phyloP scores from a whole-genome alignment of 768 basidiomycete genomes.

The Leccinum subgranulosum region DNA sequence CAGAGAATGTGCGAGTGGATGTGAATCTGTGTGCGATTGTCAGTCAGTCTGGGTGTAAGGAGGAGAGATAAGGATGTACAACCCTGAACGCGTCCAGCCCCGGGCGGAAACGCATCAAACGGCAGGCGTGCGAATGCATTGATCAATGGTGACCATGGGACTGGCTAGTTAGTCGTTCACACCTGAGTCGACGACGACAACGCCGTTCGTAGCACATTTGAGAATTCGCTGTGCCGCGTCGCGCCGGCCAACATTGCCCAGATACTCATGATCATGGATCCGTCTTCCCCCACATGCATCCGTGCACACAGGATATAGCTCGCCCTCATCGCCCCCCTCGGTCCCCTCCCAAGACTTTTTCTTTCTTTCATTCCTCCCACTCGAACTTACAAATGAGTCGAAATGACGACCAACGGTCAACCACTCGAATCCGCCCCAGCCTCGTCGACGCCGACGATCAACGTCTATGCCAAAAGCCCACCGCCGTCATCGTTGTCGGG shows the following conservation, averaged over 20 bases:
- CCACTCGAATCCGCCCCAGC: no score
- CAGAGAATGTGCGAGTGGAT: no score
- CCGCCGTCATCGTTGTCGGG: no score
- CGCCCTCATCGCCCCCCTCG: no score
- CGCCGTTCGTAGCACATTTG: background rate
- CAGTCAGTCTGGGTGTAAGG: background rate
- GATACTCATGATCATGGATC: constrained; percentile 2
- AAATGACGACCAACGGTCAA: no score
- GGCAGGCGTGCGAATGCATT: background rate
- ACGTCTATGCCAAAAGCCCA: no score
- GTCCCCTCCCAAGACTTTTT: no score
- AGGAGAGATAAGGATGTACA: background rate
- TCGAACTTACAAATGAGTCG: no score
- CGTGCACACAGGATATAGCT: background rate
- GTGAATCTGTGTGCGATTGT: no score
- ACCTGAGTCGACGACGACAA: no score
- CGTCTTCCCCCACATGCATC: background rate
- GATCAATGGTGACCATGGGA: background rate
- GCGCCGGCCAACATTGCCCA: background rate
- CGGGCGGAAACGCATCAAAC: background rate
- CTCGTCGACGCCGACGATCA: no score
- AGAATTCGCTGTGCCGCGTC: background rate
- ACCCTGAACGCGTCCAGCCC: background rate
- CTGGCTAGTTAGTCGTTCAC: background rate
- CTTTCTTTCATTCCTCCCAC: no score